These are phyloP conservation scores for Mucor indicus DNA, from an alignment of 371 early-diverging fungal species.

Conservation along the genomic window DNA sequence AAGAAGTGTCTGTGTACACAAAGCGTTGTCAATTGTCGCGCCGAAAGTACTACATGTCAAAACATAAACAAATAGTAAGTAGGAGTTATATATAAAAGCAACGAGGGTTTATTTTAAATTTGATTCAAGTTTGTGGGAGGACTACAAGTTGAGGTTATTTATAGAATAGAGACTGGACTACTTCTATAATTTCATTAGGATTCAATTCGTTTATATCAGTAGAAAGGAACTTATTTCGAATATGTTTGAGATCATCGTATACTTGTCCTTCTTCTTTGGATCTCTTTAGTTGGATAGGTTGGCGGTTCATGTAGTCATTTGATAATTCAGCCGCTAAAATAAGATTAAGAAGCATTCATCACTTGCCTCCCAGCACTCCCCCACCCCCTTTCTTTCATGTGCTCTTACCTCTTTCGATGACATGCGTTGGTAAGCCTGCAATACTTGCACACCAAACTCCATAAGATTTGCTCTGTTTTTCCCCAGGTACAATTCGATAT, in stretches of 20 bases:
- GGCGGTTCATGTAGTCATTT: background rate
- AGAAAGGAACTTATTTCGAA: slow-evolving; percentile 1
- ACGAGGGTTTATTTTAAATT: no score
- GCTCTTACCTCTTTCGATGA: slow-evolving; percentile 46
- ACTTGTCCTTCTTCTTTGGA: slow-evolving; percentile 1
- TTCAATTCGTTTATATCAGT: slow-evolving; percentile 4
- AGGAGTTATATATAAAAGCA: no score
- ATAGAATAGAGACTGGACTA: background rate
- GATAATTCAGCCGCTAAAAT: slow-evolving; percentile 6
- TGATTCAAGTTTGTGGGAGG: no score
- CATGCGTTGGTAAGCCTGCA: slow-evolving; percentile 46
- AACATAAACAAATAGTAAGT: no score
- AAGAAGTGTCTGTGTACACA: no score
- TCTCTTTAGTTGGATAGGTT: slow-evolving; percentile 3
- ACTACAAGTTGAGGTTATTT: no score
- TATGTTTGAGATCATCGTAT: slow-evolving; percentile 2
- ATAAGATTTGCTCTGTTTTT: slow-evolving; percentile 27
- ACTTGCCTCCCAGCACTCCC: no score
- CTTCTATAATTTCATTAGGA: background rate
- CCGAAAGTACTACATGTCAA: no score
- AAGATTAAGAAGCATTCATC: background rate
- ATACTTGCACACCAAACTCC: slow-evolving; percentile 60
- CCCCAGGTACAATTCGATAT: slow-evolving; percentile 43
- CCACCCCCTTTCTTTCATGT: background rate
- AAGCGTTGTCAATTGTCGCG: no score